Base-by-base conservation (phyloP, 2,329 filamentous ascomycete genomes). In the Akanthomyces dipterigenus region DNA sequence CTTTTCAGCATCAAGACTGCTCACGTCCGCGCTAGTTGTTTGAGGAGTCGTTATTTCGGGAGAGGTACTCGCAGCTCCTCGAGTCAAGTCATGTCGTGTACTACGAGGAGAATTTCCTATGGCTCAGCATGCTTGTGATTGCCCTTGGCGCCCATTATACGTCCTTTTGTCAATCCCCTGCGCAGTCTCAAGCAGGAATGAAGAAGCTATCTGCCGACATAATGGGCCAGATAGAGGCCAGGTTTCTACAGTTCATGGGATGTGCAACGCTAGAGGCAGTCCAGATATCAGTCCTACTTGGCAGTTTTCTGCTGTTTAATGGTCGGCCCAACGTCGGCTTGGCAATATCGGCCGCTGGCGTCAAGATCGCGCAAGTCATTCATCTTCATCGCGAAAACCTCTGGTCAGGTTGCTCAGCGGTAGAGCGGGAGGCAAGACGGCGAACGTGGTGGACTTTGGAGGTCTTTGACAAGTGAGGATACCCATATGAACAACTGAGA, bases 321-420 rank as follows among this genome's bases (percentile, higher is more conserved):
- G 55, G 49, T 7, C 38, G 61, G 24, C 61, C 61, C 34, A 62
- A 62, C 34, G 36, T 60, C 11, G 61, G 61, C 5, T 49, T 62
- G 16, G 61, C 26, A n/a, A 62, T 62, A 48, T 62, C 61, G 5
- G 61, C 45, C 20, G 50, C 48, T 8, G 61, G 61, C 14, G 55
- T 62, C 42, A 62, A 62, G n/a, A 60, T 62, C 36, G 61, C 61
- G 9, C 61, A 62, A 24, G 55, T 62, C 36, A 62, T 62, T 24
- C 55, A 54, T 14, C 40, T 62, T 1, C 61, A 62, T 26, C 61
- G 61, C 22, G 61, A 62, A 31, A 60, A 31, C 12, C 40, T 46
- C 8, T 62, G 61, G 61, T 24, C 26, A 24, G 55, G 55, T 18
- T 43, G 36, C 12, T 60, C 61, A 5, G 55, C 38, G 7, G 24